Conservation (phyloP, 2,329 filamentous ascomycete species). For the Plenodomus lindquistii region DNA sequence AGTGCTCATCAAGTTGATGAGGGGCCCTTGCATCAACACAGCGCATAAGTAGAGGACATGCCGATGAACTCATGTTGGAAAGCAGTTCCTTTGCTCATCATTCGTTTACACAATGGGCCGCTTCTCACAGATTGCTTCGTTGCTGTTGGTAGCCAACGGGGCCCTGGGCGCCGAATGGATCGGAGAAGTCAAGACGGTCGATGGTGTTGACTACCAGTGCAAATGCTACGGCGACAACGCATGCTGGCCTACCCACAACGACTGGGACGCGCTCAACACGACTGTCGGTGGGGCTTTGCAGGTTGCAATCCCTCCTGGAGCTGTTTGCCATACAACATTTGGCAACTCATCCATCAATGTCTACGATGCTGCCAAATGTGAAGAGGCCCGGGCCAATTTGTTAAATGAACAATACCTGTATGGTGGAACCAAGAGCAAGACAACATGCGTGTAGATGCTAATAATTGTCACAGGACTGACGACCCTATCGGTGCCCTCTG, state of each 20-base stretch:
- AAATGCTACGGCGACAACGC: slow-evolving; percentile 43
- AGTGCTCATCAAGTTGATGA: background rate
- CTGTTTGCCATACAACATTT: slow-evolving; percentile 31
- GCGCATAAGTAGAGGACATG: slow-evolving; percentile 9
- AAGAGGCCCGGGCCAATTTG: slow-evolving; percentile 31
- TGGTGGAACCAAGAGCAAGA: slow-evolving; percentile 6
- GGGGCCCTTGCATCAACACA: background rate
- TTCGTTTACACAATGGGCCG: slow-evolving; percentile 27
- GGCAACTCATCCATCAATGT: slow-evolving; percentile 22
- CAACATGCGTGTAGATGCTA: background rate
- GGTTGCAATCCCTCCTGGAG: slow-evolving; percentile 34
- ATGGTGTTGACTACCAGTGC: slow-evolving; percentile 33
- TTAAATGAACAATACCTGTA: slow-evolving; percentile 38
- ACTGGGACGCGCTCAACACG: slow-evolving; percentile 35
- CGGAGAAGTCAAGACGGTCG: slow-evolving; percentile 33
- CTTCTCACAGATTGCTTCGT: slow-evolving; percentile 19
- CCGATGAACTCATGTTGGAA: background rate
- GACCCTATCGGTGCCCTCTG: slow-evolving; percentile 38
- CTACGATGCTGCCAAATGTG: slow-evolving; percentile 33
- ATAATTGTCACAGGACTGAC: slow-evolving; percentile 26
- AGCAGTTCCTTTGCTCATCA: background rate
- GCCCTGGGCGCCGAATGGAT: slow-evolving; percentile 28
- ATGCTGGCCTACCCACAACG: slow-evolving; percentile 34
- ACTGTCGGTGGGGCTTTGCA: slow-evolving; percentile 34
- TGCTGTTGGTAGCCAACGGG: slow-evolving; percentile 22